Evolutionary conservation across 2,329 filamentous ascomycete genomes (phyloP).

Genomic region (Penicillium sp.): DNA sequence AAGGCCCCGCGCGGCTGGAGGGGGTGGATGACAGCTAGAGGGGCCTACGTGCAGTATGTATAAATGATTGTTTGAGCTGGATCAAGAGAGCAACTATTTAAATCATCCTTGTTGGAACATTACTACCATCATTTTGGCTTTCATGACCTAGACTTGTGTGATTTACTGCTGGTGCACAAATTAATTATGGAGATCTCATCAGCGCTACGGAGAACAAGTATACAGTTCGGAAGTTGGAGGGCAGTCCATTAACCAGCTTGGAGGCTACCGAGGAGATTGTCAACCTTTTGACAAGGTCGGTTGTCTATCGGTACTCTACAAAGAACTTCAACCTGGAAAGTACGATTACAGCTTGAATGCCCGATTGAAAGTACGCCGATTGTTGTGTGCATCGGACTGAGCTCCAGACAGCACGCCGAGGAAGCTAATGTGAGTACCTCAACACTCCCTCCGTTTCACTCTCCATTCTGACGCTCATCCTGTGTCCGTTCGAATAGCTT

Average conservation of each 20-base stretch:
- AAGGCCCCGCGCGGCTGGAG: not conserved
- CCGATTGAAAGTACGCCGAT: slow-evolving; percentile 16
- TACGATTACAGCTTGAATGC: slow-evolving; percentile 2
- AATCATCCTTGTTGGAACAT: not conserved
- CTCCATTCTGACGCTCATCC: not conserved
- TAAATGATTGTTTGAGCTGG: not conserved
- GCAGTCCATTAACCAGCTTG: slow-evolving; percentile 3
- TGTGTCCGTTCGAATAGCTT: not conserved
- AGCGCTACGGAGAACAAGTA: slow-evolving; percentile 1
- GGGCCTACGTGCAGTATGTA: not conserved
- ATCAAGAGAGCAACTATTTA: not conserved
- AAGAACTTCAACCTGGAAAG: not conserved
- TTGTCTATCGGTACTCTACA: not conserved
- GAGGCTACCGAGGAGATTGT: slow-evolving; percentile 4
- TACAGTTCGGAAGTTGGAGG: slow-evolving; percentile 9
- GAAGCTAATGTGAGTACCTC: slow-evolving; percentile 19
- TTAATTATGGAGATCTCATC: slow-evolving; percentile 11
- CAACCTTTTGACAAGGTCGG: not conserved
- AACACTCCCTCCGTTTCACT: not conserved
- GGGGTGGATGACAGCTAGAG: not conserved
- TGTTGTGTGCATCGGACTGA: slow-evolving; percentile 22
- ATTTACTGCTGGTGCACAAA: not conserved
- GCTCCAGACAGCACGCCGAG: slow-evolving; percentile 22
- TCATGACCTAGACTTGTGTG: slow-evolving; percentile 12
- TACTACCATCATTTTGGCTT: not conserved